These are phyloP conservation scores for Lentinula raphanica DNA, from an alignment of 768 basidiomycete genomes.

Conservation along the genomic window DNA sequence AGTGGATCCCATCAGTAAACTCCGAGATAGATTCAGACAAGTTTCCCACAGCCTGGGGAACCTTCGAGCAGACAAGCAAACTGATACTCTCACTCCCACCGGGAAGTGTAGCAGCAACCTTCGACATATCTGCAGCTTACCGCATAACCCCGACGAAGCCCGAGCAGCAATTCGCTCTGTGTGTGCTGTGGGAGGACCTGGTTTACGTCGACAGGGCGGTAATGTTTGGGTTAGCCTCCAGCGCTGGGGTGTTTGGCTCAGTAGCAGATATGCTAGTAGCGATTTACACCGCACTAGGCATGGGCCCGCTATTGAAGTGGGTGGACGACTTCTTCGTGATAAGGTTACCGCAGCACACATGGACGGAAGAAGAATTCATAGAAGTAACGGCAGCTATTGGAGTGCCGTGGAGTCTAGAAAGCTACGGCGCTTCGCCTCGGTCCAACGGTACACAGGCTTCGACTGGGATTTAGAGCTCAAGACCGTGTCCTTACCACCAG, in stretches of 20 bases:
- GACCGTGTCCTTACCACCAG: constrained; percentile 18
- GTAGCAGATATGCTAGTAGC: constrained; percentile 28
- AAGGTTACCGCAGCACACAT: constrained; percentile 10
- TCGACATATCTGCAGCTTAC: constrained; percentile 37
- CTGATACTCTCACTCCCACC: constrained; percentile 26
- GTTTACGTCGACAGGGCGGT: constrained; percentile 29
- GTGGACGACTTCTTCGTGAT: constrained; percentile 26
- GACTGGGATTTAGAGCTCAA: constrained; percentile 24
- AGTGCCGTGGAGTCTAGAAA: constrained; percentile 29
- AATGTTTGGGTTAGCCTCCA: constrained; percentile 27
- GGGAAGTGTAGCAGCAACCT: constrained; percentile 29
- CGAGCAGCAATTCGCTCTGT: too few relatives aligned
- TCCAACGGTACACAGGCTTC: constrained; percentile 29
- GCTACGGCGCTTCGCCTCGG: constrained; percentile 11
- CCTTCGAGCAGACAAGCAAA: constrained; percentile 21
- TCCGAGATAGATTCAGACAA: constrained; percentile 21
- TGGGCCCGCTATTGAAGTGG: constrained; percentile 19
- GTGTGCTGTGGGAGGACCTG: constrained; percentile 28
- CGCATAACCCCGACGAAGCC: constrained; percentile 29
- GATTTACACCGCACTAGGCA: not conserved
- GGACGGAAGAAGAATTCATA: constrained; percentile 23
- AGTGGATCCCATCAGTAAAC: constrained; percentile 23
- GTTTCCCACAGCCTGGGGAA: constrained; percentile 32
- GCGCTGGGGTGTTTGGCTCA: constrained; percentile 28
- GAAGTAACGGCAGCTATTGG: too few relatives aligned